These are phyloP conservation scores for Zoysia matrella DNA, from an alignment of 202 grass and related monocot genomes.

Conservation along the genomic window DNA sequence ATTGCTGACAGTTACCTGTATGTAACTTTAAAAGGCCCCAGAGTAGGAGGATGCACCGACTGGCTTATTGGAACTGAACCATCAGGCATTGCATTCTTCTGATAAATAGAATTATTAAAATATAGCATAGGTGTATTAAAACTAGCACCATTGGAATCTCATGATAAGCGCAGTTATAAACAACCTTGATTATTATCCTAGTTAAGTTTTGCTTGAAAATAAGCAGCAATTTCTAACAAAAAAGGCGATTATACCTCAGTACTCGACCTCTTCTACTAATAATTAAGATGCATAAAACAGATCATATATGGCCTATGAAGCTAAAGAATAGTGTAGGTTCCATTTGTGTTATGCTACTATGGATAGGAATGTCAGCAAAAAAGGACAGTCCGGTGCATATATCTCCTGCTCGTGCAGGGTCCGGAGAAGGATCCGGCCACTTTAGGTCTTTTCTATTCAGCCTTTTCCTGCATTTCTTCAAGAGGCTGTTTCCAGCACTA, in stretches of 20 bases:
- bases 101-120: constrained; percentile 13
- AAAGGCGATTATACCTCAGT: background rate
- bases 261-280: background rate
- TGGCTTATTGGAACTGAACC: too few relatives aligned
- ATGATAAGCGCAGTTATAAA: constrained; percentile 24
- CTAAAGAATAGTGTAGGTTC: background rate
- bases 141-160: constrained; percentile 9
- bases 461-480: too few relatives aligned
- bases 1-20: constrained; percentile 74
- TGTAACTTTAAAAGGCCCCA: background rate
- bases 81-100: too few relatives aligned
- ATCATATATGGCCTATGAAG: background rate
- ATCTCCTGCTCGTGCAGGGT: too few relatives aligned
- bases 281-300: constrained; percentile 15
- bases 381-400: too few relatives aligned
- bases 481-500: background rate
- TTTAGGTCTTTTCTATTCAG: too few relatives aligned
- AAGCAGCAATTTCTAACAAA: constrained; percentile 5
- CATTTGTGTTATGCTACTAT: background rate
- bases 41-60: too few relatives aligned
- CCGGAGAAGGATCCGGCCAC: too few relatives aligned
- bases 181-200: constrained; percentile 16
- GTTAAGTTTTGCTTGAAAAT: constrained; percentile 16
- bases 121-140: background rate
- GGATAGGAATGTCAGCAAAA: background rate